Evolutionary conservation across 2,329 filamentous ascomycete genomes (phyloP).

Genomic region (Alternaria rosae): DNA sequence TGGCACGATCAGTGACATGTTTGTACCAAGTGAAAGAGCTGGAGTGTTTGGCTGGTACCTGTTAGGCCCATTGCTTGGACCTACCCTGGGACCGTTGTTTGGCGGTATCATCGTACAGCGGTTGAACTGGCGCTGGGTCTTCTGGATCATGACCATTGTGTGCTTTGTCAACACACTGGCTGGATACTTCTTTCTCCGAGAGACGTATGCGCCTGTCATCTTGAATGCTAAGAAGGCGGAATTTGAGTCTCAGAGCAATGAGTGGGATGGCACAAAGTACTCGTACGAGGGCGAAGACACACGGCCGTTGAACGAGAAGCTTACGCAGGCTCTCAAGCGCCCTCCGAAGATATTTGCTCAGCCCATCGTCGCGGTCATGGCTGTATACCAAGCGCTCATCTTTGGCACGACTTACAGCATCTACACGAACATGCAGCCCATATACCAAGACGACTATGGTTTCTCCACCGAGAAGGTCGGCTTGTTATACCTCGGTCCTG

Average conservation of each 20-base stretch:
- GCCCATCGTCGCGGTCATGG: slow-evolving; percentile 57
- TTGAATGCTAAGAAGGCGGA: slow-evolving; percentile 46
- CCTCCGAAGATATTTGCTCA: slow-evolving; percentile 55
- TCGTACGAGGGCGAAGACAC: slow-evolving; percentile 54
- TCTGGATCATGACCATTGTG: slow-evolving; percentile 57
- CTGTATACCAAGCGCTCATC: slow-evolving; percentile 55
- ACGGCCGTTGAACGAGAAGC: slow-evolving; percentile 47
- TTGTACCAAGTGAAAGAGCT: slow-evolving; percentile 55
- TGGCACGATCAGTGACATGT: slow-evolving; percentile 62
- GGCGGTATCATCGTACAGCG: slow-evolving; percentile 56
- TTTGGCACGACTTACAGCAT: slow-evolving; percentile 59
- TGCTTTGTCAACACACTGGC: slow-evolving; percentile 52
- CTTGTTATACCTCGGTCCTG: slow-evolving; percentile 55
- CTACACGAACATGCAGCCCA: slow-evolving; percentile 59
- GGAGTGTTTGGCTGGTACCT: slow-evolving; percentile 58
- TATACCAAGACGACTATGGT: slow-evolving; percentile 54
- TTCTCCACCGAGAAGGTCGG: slow-evolving; percentile 58
- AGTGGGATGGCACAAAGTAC: slow-evolving; percentile 45
- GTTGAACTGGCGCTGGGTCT: slow-evolving; percentile 58
- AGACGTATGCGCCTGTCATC: slow-evolving; percentile 55
- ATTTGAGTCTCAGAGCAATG: slow-evolving; percentile 39
- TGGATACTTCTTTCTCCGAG: slow-evolving; percentile 55
- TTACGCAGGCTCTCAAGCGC: slow-evolving; percentile 49
- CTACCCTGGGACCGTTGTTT: slow-evolving; percentile 53
- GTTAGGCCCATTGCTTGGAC: slow-evolving; percentile 54